phyloP scores from a whole-genome alignment of 176 grass and related monocot genomes.

The Oryza coarctata region DNA sequence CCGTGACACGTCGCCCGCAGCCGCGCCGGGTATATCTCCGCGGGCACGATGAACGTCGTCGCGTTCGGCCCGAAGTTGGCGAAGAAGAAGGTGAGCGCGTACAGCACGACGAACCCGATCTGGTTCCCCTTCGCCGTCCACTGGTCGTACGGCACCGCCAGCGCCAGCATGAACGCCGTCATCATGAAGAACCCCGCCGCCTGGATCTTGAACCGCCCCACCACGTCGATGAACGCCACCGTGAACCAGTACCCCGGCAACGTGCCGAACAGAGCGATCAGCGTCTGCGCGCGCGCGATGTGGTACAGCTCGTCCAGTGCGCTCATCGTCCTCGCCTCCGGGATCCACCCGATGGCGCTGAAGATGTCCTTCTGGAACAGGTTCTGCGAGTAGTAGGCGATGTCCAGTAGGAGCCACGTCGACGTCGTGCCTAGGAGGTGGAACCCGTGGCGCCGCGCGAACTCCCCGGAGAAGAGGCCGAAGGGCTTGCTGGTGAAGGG shows the following conservation, averaged over 20 bases:
- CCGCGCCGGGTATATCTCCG: conserved; percentile 45
- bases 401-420: conserved; percentile 44
- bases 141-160: conserved; percentile 38
- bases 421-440: conserved; percentile 37
- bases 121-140: conserved; percentile 34
- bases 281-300: conserved; percentile 48
- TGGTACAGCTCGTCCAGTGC: conserved; percentile 48
- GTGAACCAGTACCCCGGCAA: conserved; percentile 55
- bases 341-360: conserved; percentile 45
- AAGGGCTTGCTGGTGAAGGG: neutral
- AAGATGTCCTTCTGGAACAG: conserved; percentile 53
- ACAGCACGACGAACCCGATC: conserved; percentile 36
- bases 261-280: conserved; percentile 48
- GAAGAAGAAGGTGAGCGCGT: conserved; percentile 78
- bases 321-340: conserved; percentile 34
- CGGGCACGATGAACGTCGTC: conserved; percentile 56
- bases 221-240: conserved; percentile 38
- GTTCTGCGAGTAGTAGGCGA: conserved; percentile 52
- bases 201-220: conserved; percentile 49
- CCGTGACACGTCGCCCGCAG: conserved; percentile 43
- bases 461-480: conserved; percentile 44
- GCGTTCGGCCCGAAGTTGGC: conserved; percentile 82
- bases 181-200: conserved; percentile 46
- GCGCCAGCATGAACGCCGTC: conserved; percentile 40
- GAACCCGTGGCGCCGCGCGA: conserved; percentile 31